Evolutionary conservation across 495 filamentous ascomycete genomes (phyloP).

Genomic region (Penicillium argentinense): DNA sequence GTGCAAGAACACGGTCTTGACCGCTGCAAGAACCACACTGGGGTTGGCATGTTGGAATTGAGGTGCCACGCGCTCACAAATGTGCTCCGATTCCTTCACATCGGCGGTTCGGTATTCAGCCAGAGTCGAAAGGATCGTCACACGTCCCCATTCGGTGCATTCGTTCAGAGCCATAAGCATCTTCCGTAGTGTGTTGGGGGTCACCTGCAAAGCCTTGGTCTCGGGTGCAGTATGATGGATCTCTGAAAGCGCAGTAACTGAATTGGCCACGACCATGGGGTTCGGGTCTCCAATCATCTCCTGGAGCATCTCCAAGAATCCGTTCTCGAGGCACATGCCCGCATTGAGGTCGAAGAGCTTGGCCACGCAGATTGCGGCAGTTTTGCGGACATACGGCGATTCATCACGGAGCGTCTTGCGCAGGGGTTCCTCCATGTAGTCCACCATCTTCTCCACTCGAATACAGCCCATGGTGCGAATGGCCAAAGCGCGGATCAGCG

Average conservation of each 20-base stretch:
- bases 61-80: conserved; percentile 92
- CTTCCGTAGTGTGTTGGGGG: conserved; percentile 80
- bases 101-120: conserved; percentile 85
- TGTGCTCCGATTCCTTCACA: conserved; percentile 95
- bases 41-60: conserved; percentile 99
- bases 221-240: conserved; percentile 90
- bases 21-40: conserved; percentile 91
- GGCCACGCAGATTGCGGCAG: conserved; percentile 94
- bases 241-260: conserved; percentile 88
- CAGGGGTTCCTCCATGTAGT: conserved; percentile 99
- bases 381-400: conserved; percentile 97
- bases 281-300: conserved; percentile 97
- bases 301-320: conserved; percentile 92
- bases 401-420: conserved; percentile 96
- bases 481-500: conserved; percentile 88
- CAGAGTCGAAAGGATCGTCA: conserved; percentile 87
- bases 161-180: conserved; percentile 96
- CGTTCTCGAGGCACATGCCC: conserved; percentile 89
- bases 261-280: conserved; percentile 98
- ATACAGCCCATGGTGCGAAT: conserved; percentile 99
- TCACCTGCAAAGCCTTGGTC: conserved; percentile 81
- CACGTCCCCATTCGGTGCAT: conserved; percentile 98
- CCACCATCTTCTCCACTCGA: conserved; percentile 98
- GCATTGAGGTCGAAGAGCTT: conserved; percentile 97
- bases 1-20: conserved; percentile 97